Percentiles rank a stretch among this genome's conserved stretches.
These are phyloP conservation scores for Populus tomentosa DNA, from an alignment of 441 rosid genomes.

Conservation along the genomic window DNA sequence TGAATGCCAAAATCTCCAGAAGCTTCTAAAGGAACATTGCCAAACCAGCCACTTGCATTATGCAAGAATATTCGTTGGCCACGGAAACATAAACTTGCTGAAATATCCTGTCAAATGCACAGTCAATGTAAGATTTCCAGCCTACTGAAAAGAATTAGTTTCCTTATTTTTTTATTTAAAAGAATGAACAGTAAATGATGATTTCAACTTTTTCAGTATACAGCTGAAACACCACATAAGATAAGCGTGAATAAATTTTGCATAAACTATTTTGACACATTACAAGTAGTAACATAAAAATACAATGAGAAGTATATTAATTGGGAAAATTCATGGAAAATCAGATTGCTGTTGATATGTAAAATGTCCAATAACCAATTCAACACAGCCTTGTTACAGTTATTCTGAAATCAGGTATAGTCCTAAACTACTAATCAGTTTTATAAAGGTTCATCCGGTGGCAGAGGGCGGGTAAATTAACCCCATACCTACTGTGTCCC, in stretches of 20 bases:
- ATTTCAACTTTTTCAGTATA: neutral
- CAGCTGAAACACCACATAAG: neutral
- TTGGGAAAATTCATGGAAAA: neutral
- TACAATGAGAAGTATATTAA: neutral
- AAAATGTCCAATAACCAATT: no score
- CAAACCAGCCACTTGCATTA: constrained; percentile 96
- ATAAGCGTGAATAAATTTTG: neutral
- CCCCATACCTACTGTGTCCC: no score
- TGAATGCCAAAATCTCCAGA: constrained; percentile 99
- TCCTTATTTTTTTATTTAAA: constrained; percentile 2
- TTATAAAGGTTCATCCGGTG: no score
- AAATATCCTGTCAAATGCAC: constrained; percentile 60
- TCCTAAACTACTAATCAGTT: no score
- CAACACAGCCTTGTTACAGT: no score
- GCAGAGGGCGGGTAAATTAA: no score
- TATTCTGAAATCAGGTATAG: no score
- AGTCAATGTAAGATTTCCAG: constrained; percentile 7
- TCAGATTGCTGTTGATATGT: no score
- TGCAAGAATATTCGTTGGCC: constrained; percentile 95
- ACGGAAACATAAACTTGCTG: constrained; percentile 85
- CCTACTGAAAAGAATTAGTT: constrained; percentile 5
- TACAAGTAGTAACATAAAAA: neutral
- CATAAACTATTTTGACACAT: neutral
- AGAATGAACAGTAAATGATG: neutral
- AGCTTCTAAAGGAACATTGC: constrained; percentile 93